Conservation (phyloP, 345 rosid species). For the Citrus cavaleriei region DNA sequence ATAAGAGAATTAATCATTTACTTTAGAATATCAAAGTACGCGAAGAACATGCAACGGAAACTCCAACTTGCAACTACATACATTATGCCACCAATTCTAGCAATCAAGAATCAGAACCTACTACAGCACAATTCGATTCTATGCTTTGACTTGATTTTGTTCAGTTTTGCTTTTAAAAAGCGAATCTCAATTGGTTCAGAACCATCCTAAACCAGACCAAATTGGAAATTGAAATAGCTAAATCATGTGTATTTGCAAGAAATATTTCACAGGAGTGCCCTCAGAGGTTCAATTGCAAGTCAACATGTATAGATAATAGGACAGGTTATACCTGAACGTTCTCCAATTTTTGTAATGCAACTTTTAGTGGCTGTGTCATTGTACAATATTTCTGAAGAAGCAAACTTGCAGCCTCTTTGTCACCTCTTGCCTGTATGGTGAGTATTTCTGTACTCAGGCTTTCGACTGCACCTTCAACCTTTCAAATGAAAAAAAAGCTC, state of each 20-base stretch:
- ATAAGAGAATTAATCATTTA: neutral
- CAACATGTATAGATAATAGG: neutral
- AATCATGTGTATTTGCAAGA: neutral
- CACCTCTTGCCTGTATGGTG: conserved; percentile 83
- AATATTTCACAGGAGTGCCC: neutral
- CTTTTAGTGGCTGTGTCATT: conserved; percentile 59
- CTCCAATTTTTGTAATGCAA: conserved; percentile 63
- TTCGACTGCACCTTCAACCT: conserved; percentile 80
- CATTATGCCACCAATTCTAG: neutral
- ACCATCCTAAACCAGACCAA: neutral
- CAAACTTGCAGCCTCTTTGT: conserved; percentile 62
- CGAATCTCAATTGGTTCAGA: neutral
- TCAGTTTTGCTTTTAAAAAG: too few species aligned
- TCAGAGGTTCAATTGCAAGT: neutral
- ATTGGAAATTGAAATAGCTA: neutral
- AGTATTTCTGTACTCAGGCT: conserved; percentile 80
- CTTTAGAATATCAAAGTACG: neutral
- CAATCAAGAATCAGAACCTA: neutral
- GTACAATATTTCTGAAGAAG: conserved; percentile 63
- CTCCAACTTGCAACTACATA: neutral
- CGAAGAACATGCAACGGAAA: neutral
- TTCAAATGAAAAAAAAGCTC: conserved; percentile 13
- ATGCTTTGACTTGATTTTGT: neutral
- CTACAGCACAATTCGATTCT: neutral
- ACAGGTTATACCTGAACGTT: conserved; percentile 44